These are phyloP conservation scores for Cephaloascus albidus DNA, from an alignment of 805 yeast genomes.

Conservation along the genomic window DNA sequence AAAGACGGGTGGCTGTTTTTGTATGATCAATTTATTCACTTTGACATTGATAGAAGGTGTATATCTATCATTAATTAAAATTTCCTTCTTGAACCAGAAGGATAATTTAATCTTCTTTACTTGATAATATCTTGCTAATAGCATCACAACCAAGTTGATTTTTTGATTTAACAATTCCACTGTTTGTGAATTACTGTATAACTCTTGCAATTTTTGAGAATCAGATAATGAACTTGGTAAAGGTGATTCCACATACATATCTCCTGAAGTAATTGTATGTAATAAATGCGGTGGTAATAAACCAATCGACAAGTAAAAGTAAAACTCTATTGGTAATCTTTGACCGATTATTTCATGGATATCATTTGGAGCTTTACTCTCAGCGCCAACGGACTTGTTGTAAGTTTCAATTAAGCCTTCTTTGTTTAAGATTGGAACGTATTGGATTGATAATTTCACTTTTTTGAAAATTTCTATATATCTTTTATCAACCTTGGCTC, in stretches of 20 bases:
- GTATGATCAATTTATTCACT: conserved; percentile 13
- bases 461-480: neutral
- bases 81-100: conserved; percentile 41
- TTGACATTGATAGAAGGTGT: conserved; percentile 42
- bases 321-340: conserved; percentile 78
- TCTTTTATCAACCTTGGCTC: neutral
- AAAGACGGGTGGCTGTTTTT: conserved; percentile 13
- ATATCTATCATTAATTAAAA: conserved; percentile 40
- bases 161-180: conserved; percentile 49
- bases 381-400: neutral
- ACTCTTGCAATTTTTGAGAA: conserved; percentile 40
- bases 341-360: conserved; percentile 76
- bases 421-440: neutral
- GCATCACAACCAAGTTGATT: conserved; percentile 58
- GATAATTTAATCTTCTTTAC: conserved; percentile 49
- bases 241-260: conserved; percentile 53
- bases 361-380: conserved; percentile 55
- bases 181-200: conserved; percentile 36
- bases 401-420: neutral
- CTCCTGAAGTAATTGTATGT: conserved; percentile 59
- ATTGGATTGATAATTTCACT: neutral
- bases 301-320: conserved; percentile 76
- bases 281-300: conserved; percentile 53
- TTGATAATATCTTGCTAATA: conserved; percentile 79
- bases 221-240: conserved; percentile 52